Conservation (phyloP, 805 yeast genomes). For the Wickerhamiella lipophila region DNA sequence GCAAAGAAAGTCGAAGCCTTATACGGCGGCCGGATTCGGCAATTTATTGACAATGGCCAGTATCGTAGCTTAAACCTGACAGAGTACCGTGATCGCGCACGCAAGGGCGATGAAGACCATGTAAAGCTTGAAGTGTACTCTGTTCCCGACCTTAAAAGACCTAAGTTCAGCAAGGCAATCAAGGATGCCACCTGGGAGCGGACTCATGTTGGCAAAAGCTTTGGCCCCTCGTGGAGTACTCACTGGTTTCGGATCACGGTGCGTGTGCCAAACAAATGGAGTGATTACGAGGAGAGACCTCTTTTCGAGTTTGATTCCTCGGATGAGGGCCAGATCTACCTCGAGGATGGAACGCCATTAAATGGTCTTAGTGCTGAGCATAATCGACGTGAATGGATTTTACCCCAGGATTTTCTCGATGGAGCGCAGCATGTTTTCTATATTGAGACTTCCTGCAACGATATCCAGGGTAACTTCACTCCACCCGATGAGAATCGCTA, state of each 20-base stretch:
- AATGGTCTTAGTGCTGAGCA: slow-evolving; percentile 84
- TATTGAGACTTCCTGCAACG: slow-evolving; percentile 84
- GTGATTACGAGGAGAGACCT: slow-evolving; percentile 39
- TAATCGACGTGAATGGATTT: slow-evolving; percentile 50
- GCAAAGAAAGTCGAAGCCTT: slow-evolving; percentile 67
- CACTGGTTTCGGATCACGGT: slow-evolving; percentile 76
- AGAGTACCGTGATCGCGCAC: slow-evolving; percentile 54
- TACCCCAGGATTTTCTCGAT: slow-evolving; percentile 46
- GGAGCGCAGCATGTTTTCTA: slow-evolving; percentile 53
- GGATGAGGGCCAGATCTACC: slow-evolving; percentile 75
- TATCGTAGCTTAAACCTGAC: slow-evolving; percentile 64
- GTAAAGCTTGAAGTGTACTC: slow-evolving; percentile 54
- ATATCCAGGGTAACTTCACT: slow-evolving; percentile 74
- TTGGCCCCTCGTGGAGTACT: slow-evolving; percentile 95
- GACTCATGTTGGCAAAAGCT: slow-evolving; percentile 48
- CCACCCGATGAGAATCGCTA: slow-evolving; percentile 64
- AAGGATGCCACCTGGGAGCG: slow-evolving; percentile 36
- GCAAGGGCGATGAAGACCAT: slow-evolving; percentile 39
- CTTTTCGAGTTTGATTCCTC: slow-evolving; percentile 74
- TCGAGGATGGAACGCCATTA: slow-evolving; percentile 48
- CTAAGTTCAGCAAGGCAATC: slow-evolving; percentile 48
- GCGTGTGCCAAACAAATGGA: slow-evolving; percentile 53
- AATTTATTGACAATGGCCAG: slow-evolving; percentile 70
- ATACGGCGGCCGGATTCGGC: slow-evolving; percentile 60
- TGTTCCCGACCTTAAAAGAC: slow-evolving; percentile 59